Conservation (phyloP, 106 monocot species). For the Dendrobium catenatum region DNA sequence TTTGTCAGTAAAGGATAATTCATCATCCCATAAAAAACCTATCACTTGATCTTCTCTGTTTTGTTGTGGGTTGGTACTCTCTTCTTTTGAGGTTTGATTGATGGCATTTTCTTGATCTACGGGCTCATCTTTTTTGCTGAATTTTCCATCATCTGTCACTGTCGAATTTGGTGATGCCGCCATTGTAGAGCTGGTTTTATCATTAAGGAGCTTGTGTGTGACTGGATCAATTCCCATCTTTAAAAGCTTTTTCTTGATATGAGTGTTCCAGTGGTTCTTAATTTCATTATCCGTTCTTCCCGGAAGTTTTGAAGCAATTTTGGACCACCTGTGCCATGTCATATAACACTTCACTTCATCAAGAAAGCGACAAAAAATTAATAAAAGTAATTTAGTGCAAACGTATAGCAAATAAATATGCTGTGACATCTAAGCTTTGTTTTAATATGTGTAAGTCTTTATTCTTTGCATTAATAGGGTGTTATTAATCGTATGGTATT, state of each 20-base stretch:
- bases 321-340: conserved; percentile 55
- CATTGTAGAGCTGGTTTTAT: neutral
- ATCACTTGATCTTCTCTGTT: conserved; percentile 4
- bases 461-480: too few species aligned
- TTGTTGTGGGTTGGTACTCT: conserved; percentile 6
- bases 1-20: conserved; percentile 19
- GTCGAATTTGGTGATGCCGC: conserved; percentile 2
- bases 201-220: conserved; percentile 30
- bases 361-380: neutral
- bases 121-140: neutral
- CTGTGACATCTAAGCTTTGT: neutral
- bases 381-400: neutral
- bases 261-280: conserved; percentile 91
- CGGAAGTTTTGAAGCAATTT: conserved; percentile 66
- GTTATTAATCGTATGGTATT: too few species aligned
- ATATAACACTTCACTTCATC: neutral
- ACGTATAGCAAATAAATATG: neutral
- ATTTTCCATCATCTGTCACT: neutral
- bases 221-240: conserved; percentile 12
- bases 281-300: conserved; percentile 90
- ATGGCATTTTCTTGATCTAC: neutral
- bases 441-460: neutral
- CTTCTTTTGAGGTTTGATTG: neutral
- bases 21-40: conserved; percentile 24
- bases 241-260: conserved; percentile 78